Evolutionary conservation across 2,329 filamentous ascomycete species (phyloP), one percentile per base, ranked within the genome.

Genomic region (Thelonectria discophora): DNA sequence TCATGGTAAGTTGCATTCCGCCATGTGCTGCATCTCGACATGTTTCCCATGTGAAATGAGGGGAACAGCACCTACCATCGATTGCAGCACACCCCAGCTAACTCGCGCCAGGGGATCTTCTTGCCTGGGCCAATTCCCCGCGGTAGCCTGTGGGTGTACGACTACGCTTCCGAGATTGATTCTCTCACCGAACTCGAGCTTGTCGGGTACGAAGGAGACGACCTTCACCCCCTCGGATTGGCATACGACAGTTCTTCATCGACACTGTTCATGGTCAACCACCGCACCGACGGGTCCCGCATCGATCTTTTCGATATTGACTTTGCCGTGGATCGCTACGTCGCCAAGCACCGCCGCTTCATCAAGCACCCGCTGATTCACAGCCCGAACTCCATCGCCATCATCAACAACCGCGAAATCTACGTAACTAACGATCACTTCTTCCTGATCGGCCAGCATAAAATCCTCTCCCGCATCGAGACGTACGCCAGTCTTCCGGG

Each of bases 371-470:
- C 76, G 1, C 72, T 80, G 5, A 66, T 82, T 12, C 72, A 71
- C 45, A 73, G 58, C 0, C 79, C 80, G 4, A 82, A 82, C 60
- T 70, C 78, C 8, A 76, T 82, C 13, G 69, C 70, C 2, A 55
- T 78, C 1, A 59, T 78, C 30, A 75, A 71, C 56, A 63, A 59
- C 8, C 67, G 74, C 3, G 78, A 80, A 58, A 66, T 82, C 18
- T 78, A 77, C 53, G 74, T 81, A 18, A 80, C 78, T 3, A 81
- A 81, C 47, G 75, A 78, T 59, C 77, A 81, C 61, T 55, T 72
- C 63, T 76, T 81, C 58, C 66, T 72, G 1, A 60, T 66, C 11
- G 63, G 61, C 2, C 54, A 74, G 8, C 58, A 63, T 3, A 67
- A 57, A 1, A 3, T 75, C 1, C 64, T 80, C 0, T 66, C 72